Evolutionary conservation across 305 asterid genomes (phyloP).

Genomic region (Ajuga reptans): DNA sequence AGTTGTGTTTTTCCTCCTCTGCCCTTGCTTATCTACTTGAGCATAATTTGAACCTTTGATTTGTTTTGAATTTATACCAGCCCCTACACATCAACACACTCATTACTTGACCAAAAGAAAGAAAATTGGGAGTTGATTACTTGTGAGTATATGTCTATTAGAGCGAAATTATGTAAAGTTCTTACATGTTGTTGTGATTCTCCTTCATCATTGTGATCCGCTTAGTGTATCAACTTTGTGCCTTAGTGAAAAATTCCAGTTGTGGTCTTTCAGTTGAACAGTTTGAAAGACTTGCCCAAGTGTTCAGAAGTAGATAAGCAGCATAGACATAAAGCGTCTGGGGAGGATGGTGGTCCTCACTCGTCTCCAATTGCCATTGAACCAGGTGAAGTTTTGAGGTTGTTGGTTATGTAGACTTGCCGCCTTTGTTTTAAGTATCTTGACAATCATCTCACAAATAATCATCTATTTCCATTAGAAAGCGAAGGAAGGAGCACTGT

Average conservation of each 20-base stretch:
- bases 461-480: slow-evolving; percentile 22
- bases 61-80: neutral
- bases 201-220: neutral
- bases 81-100: neutral
- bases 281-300: slow-evolving; percentile 31
- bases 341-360: slow-evolving; percentile 25
- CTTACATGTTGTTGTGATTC: neutral
- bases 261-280: slow-evolving; percentile 35
- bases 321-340: slow-evolving; percentile 28
- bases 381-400: slow-evolving; percentile 31
- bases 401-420: neutral
- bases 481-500: slow-evolving; percentile 30
- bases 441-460: slow-evolving; percentile 14
- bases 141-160: neutral
- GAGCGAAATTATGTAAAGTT: neutral
- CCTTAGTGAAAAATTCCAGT: slow-evolving; percentile 18
- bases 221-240: neutral
- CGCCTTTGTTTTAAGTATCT: slow-evolving; percentile 6
- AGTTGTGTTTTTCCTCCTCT: neutral
- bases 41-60: neutral
- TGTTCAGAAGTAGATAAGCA: slow-evolving; percentile 28
- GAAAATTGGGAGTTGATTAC: neutral
- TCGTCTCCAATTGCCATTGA: slow-evolving; percentile 24
- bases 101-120: slow-evolving; percentile 1
- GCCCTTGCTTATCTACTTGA: neutral